Base-by-base conservation (phyloP, 73 alveolate genomes). In the Symbiodinium natans region DNA sequence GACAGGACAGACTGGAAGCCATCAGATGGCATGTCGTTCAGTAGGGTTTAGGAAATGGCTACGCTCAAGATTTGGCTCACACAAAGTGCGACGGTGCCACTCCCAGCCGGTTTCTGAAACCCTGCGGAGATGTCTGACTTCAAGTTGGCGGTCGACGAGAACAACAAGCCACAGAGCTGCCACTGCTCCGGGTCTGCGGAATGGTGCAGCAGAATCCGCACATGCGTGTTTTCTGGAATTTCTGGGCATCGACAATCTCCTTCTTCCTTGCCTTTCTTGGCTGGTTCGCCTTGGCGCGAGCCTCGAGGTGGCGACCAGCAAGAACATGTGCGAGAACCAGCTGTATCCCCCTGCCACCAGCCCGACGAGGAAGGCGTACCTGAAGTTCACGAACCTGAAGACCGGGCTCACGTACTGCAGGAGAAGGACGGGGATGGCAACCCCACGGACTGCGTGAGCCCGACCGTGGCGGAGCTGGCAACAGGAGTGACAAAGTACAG, bases 241-340 rank as follows among this genome's bases (percentile, higher is more conserved):
- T 46, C 59, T 63, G 80, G 80, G 54, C 46, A 2, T n/a, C 39
- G 19, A 82, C 89, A 27, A 82, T 82, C 34, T 82, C 89, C 36
- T 82, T 82, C 63, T 82, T 82, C 89, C 89, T 82, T 27, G 89
- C 89, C 52, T 82, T 82, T 68, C 59, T 82, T 4, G 89, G 89
- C 36, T 82, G 89, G 89, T 82, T 82, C 17, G 89, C 89, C 63
- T 29, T 82, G 68, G 89, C 68, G 13, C 89, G 68, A 40, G 63
- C 23, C 89, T 82, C 38, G 89, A 82, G 23, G 59, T 82, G 10
- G 89, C 89, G 25, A 82, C 63, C 52, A 82, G 89, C 89, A 82
- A 39, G 89, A 68, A 38, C 3, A 25, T 19, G 17, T 82, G 89
- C 59, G 89, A 82, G 89, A 82, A 82, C 59, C 89, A 82, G 41